Conservation (phyloP, 164 flowering plant genomes). For the Kingdonia uniflora region DNA sequence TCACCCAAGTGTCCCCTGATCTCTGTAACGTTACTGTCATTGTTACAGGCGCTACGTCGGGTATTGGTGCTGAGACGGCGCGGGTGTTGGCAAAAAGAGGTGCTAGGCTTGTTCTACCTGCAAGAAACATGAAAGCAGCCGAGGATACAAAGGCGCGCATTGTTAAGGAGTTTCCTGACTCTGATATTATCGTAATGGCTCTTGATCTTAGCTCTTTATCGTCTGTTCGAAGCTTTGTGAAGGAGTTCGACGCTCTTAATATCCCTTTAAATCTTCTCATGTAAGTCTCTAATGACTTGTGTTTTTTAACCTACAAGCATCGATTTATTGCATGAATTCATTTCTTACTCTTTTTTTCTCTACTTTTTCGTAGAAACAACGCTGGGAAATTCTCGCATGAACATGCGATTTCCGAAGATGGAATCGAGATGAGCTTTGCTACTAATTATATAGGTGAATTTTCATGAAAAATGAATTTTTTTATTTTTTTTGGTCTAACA, state of each 20-base stretch:
- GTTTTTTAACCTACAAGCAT: not conserved
- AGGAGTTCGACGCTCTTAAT: slow-evolving; percentile 15
- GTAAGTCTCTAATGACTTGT: slow-evolving; percentile 4
- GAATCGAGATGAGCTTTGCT: slow-evolving; percentile 95
- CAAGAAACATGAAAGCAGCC: slow-evolving; percentile 67
- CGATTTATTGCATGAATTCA: too few species aligned
- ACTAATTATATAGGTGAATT: slow-evolving; percentile 77
- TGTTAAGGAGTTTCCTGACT: slow-evolving; percentile 46
- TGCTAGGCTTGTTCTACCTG: slow-evolving; percentile 70
- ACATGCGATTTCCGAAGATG: slow-evolving; percentile 74
- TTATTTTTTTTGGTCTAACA: not conserved
- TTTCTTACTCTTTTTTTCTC: not conserved
- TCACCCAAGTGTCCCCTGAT: slow-evolving; percentile 41
- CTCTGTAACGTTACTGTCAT: slow-evolving; percentile 65
- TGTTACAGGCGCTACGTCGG: slow-evolving; percentile 81
- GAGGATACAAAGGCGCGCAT: slow-evolving; percentile 70
- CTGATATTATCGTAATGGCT: slow-evolving; percentile 60
- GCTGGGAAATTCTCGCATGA: slow-evolving; percentile 81
- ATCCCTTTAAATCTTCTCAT: slow-evolving; percentile 22
- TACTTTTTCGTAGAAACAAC: slow-evolving; percentile 53
- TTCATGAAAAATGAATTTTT: not conserved
- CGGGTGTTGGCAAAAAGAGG: slow-evolving; percentile 82
- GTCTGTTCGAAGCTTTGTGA: slow-evolving; percentile 40
- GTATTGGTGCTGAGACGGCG: slow-evolving; percentile 97
- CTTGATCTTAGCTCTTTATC: slow-evolving; percentile 85